phyloP scores from a whole-genome alignment of 139 green algal genomes.

The Asterochloris erici region DNA sequence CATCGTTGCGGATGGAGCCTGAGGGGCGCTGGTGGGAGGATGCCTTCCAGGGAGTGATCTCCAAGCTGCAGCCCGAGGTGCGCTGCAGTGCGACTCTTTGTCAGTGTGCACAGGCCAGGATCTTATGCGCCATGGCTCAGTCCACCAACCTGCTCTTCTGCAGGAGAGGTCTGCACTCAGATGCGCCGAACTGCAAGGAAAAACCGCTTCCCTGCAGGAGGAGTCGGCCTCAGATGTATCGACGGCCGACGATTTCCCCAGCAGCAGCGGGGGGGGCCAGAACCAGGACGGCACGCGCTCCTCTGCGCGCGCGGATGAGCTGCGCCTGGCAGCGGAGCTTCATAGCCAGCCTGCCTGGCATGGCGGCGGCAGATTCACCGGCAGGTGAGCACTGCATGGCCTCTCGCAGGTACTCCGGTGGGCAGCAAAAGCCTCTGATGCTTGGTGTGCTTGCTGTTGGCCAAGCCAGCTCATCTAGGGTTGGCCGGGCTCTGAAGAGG shows the following conservation, averaged over 20 bases:
- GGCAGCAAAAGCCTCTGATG: too few species aligned
- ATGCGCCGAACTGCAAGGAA: too few species aligned
- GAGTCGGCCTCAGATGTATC: constrained; percentile 11
- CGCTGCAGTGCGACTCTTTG: neutral
- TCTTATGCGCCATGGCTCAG: too few species aligned
- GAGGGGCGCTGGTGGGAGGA: constrained; percentile 76
- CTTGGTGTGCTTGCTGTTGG: too few species aligned
- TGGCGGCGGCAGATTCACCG: constrained; percentile 56
- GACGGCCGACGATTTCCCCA: constrained; percentile 16
- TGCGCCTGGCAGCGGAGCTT: constrained; percentile 57
- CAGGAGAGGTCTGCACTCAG: too few species aligned
- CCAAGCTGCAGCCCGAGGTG: constrained; percentile 26
- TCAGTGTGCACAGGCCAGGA: too few species aligned
- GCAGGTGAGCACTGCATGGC: constrained; percentile 3
- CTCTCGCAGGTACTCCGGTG: too few species aligned
- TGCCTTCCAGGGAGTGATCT: constrained; percentile 58
- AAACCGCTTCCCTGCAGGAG: too few species aligned
- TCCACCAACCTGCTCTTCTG: too few species aligned
- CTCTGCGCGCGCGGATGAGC: constrained; percentile 49
- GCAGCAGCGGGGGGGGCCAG: neutral
- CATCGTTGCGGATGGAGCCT: constrained; percentile 51
- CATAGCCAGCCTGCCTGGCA: constrained; percentile 48
- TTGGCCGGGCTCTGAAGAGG: too few species aligned
- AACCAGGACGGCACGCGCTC: constrained; percentile 68
- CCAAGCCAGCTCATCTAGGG: too few species aligned